Evolutionary conservation across 2,329 filamentous ascomycete genomes (phyloP).

Genomic region (Cryphonectria japonica): DNA sequence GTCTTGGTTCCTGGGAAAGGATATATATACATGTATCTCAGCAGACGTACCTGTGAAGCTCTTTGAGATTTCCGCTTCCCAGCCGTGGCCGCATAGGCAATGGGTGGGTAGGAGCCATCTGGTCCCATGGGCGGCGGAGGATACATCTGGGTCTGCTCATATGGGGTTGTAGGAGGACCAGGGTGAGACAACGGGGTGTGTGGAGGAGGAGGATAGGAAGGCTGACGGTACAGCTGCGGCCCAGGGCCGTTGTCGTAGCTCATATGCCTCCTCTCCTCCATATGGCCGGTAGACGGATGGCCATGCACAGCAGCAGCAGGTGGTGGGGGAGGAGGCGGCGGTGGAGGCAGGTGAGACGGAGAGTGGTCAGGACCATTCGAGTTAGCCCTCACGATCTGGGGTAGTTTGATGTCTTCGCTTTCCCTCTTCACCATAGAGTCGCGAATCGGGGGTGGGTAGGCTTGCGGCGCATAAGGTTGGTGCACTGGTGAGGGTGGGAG

Average conservation of each 20-base stretch:
- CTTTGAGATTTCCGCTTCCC: conserved; percentile 67
- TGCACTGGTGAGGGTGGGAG: conserved; percentile 40
- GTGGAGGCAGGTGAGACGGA: conserved; percentile 40
- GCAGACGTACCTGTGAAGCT: conserved; percentile 60
- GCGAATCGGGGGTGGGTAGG: conserved; percentile 45
- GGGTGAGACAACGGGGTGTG: conserved; percentile 41
- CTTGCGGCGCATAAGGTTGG: conserved; percentile 36
- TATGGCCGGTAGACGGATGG: conserved; percentile 41
- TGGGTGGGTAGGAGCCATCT: conserved; percentile 43
- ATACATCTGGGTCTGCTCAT: conserved; percentile 39
- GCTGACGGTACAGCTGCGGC: conserved; percentile 48
- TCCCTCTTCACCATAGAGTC: conserved; percentile 63
- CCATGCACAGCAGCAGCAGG: conserved; percentile 18
- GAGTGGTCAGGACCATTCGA: conserved; percentile 49
- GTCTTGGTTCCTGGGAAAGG: not conserved
- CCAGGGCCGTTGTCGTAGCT: conserved; percentile 54
- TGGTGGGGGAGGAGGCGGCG: conserved; percentile 20
- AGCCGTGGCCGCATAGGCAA: conserved; percentile 48
- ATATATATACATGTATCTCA: not conserved
- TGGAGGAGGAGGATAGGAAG: conserved; percentile 47
- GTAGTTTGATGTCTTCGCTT: conserved; percentile 50
- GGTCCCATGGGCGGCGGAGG: conserved; percentile 38
- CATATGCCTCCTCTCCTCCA: conserved; percentile 57
- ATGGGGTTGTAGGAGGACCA: conserved; percentile 39
- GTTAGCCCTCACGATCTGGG: conserved; percentile 54